These are phyloP conservation scores for Phalaenopsis hybrid DNA, from an alignment of 116 monocot species.

Conservation along the genomic window DNA sequence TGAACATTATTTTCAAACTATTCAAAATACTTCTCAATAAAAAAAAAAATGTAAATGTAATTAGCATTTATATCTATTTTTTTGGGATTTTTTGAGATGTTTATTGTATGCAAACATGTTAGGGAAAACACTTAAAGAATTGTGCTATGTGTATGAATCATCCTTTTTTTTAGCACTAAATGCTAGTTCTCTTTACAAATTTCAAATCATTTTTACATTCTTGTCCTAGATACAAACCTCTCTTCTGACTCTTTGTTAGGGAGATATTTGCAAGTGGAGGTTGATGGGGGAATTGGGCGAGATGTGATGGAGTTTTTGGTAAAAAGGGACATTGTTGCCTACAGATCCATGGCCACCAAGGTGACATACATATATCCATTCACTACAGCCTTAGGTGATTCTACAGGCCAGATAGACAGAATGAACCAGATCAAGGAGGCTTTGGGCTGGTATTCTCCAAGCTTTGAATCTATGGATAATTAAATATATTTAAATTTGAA, in stretches of 20 bases:
- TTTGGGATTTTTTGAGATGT: no score
- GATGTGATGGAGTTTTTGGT: slow-evolving; percentile 87
- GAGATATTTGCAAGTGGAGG: slow-evolving; percentile 70
- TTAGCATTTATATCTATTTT: no score
- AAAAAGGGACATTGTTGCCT: slow-evolving; percentile 59
- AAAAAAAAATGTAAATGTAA: no score
- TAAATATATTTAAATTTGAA: not conserved
- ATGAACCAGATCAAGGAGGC: slow-evolving; percentile 49
- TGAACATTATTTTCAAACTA: no score
- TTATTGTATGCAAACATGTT: no score
- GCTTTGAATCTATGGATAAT: slow-evolving; percentile 55
- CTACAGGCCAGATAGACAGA: slow-evolving; percentile 74
- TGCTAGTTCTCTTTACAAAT: no score
- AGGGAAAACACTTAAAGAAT: no score
- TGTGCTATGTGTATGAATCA: no score
- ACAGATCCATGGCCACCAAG: slow-evolving; percentile 72
- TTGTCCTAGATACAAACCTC: no score
- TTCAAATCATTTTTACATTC: no score
- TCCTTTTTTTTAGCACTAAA: no score
- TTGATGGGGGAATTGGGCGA: slow-evolving; percentile 72
- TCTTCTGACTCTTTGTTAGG: slow-evolving; percentile 23
- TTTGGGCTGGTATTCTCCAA: slow-evolving; percentile 78
- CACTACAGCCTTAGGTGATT: slow-evolving; percentile 82
- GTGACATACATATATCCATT: slow-evolving; percentile 89
- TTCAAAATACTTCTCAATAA: no score